phyloP scores from a whole-genome alignment of 345 rosid species.

The Rhodomyrtus tomentosa region DNA sequence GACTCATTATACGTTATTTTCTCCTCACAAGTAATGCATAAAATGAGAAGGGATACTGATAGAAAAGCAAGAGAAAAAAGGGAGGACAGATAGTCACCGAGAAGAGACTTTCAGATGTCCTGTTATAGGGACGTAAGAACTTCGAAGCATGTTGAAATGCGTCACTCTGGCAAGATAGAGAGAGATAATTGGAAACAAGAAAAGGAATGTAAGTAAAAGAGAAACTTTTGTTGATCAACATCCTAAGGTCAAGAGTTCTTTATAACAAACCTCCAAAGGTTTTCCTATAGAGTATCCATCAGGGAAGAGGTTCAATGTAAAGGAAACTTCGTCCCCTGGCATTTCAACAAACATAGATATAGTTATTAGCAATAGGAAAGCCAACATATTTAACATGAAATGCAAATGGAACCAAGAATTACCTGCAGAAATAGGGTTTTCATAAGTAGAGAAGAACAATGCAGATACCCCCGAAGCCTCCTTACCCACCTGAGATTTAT shows the following conservation, averaged over 20 bases:
- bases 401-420: not conserved
- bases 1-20: not conserved
- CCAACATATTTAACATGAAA: not conserved
- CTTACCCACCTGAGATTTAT: not conserved
- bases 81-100: slow-evolving; percentile 36
- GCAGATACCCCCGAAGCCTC: not conserved
- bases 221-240: not conserved
- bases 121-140: slow-evolving; percentile 70
- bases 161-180: slow-evolving; percentile 28
- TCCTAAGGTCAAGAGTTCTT: not conserved
- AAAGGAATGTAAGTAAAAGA: not conserved
- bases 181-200: not conserved
- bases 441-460: not conserved
- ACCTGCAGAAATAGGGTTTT: not conserved
- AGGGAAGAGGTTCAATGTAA: slow-evolving; percentile 54
- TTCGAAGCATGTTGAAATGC: slow-evolving; percentile 45
- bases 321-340: slow-evolving; percentile 71
- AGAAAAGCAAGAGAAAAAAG: not conserved
- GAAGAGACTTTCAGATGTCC: slow-evolving; percentile 75
- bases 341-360: slow-evolving; percentile 8
- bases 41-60: not conserved
- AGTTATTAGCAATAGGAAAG: not conserved
- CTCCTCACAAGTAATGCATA: not conserved
- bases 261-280: slow-evolving; percentile 57
- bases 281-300: slow-evolving; percentile 76